A percentile compares a stretch with the other conserved stretches of the same genome.
phyloP scores from a whole-genome alignment of 116 monocot genomes.

The Phalaenopsis hybrid region DNA sequence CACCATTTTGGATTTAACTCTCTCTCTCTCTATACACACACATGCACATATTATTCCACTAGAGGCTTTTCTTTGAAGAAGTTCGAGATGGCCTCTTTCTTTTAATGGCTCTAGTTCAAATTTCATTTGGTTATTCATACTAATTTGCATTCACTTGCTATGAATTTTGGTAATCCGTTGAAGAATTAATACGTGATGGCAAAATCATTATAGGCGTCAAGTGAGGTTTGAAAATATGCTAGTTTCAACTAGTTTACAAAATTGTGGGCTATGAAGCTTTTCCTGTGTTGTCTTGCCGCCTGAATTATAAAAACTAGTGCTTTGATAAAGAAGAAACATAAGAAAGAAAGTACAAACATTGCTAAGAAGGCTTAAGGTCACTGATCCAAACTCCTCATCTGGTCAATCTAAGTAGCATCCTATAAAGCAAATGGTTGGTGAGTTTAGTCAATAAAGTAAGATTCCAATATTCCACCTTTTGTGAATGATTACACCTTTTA shows the following conservation, averaged over 20 bases:
- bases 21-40: too few species aligned
- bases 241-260: neutral
- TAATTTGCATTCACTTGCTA: neutral
- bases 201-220: neutral
- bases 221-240: neutral
- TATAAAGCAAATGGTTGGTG: neutral
- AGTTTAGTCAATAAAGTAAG: neutral
- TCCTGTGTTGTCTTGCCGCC: neutral
- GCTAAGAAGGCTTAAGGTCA: neutral
- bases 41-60: too few species aligned
- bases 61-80: neutral
- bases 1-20: too few species aligned
- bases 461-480: neutral
- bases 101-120: neutral
- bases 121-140: neutral
- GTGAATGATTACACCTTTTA: neutral
- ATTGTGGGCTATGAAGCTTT: neutral
- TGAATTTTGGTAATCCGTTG: neutral
- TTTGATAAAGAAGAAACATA: neutral
- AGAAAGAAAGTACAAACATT: neutral
- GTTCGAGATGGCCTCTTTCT: neutral
- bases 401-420: neutral
- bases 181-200: neutral
- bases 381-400: neutral
- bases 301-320: neutral